A percentile compares a stretch with the other conserved stretches of the same genome.
phyloP scores from a whole-genome alignment of 1,284 basidiomycete genomes.

The Ganoderma leucocontextum region DNA sequence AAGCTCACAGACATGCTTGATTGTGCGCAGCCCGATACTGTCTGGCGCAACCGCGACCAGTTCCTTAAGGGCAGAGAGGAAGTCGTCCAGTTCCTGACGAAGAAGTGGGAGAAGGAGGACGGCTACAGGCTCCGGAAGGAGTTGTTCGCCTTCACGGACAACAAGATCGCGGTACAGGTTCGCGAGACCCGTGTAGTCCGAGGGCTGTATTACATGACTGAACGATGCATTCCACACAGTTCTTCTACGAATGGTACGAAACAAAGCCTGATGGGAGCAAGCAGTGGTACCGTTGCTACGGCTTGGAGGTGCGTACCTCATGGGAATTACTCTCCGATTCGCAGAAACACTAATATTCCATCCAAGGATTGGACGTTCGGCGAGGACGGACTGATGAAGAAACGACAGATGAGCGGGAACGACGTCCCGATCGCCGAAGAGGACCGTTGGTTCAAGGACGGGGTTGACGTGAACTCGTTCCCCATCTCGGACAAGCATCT shows the following conservation, averaged over 20 bases:
- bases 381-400: constrained; percentile 61
- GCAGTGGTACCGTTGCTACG: constrained; percentile 65
- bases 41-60: constrained; percentile 67
- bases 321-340: too few relatives aligned
- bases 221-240: constrained; percentile 41
- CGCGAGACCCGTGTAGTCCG: constrained; percentile 10
- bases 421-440: constrained; percentile 58
- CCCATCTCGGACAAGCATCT: constrained; percentile 37
- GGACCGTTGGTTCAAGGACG: constrained; percentile 66
- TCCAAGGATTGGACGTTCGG: constrained; percentile 67
- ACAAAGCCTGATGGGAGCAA: constrained; percentile 44
- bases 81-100: constrained; percentile 58
- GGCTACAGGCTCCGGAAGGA: constrained; percentile 58
- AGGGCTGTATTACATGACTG: not conserved
- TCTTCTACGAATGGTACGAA: constrained; percentile 68
- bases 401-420: constrained; percentile 66
- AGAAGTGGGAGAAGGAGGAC: constrained; percentile 65
- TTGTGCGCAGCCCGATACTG: constrained; percentile 48
- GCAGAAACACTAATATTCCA: too few relatives aligned
- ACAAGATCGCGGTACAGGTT: constrained; percentile 64
- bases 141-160: constrained; percentile 63
- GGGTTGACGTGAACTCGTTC: constrained; percentile 43
- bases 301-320: constrained; percentile 49
- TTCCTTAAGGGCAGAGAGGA: constrained; percentile 59
- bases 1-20: not conserved